Evolutionary conservation across 2,329 filamentous ascomycete genomes (phyloP).

Genomic region (Colletotrichum lupini): DNA sequence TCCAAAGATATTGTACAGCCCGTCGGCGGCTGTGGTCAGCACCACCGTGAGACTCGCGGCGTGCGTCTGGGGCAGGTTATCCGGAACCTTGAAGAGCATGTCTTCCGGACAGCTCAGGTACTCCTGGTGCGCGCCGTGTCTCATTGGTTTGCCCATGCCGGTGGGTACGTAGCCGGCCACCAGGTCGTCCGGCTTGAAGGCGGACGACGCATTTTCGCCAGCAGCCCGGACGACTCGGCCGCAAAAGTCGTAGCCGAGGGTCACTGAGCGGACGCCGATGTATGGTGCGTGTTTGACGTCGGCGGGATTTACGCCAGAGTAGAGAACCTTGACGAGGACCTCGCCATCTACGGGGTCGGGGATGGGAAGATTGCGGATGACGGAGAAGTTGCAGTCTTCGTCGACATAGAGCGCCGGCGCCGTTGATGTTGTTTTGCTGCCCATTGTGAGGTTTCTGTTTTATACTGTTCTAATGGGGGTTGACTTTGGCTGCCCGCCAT

Average conservation of each 20-base stretch:
- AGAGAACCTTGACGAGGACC: slow-evolving; percentile 6
- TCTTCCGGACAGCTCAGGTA: slow-evolving; percentile 18
- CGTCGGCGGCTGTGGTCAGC: slow-evolving; percentile 38
- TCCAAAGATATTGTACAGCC: slow-evolving; percentile 37
- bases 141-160: slow-evolving; percentile 14
- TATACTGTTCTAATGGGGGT: too few relatives aligned
- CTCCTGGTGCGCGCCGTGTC: slow-evolving; percentile 23
- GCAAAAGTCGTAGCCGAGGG: slow-evolving; percentile 29
- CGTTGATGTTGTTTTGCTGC: background rate
- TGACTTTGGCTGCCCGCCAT: background rate
- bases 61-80: slow-evolving; percentile 15
- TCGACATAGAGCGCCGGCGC: slow-evolving; percentile 20
- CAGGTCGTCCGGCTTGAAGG: slow-evolving; percentile 6
- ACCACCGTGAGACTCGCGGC: slow-evolving; percentile 36
- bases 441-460: background rate
- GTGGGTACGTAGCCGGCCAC: slow-evolving; percentile 15
- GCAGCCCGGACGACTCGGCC: slow-evolving; percentile 6
- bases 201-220: background rate
- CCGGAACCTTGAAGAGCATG: slow-evolving; percentile 18
- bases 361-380: slow-evolving; percentile 10
- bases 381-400: slow-evolving; percentile 9
- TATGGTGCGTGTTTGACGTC: slow-evolving; percentile 17
- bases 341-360: background rate
- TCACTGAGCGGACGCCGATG: slow-evolving; percentile 3
- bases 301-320: slow-evolving; percentile 29